Percentiles rank a stretch among this genome's conserved stretches.
These are phyloP conservation scores for Pichia sp. DNA, from an alignment of 1,139 yeast species.

Conservation along the genomic window DNA sequence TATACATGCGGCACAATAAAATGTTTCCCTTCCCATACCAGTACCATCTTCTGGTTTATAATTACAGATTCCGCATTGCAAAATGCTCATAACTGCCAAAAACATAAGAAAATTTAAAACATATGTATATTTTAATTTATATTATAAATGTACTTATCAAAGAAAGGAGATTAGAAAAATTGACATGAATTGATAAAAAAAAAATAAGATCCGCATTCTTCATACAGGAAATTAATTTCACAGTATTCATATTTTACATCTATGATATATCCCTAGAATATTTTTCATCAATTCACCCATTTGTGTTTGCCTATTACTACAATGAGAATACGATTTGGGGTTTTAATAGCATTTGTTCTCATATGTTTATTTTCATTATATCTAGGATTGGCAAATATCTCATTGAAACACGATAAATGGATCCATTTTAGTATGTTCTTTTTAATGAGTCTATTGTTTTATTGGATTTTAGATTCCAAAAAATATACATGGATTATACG, in stretches of 20 bases:
- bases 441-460: conserved; percentile 25
- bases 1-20: conserved; percentile 24
- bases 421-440: conserved; percentile 28
- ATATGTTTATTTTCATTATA: conserved; percentile 20
- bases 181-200: too few relatives aligned
- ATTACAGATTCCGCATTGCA: conserved; percentile 20
- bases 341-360: conserved; percentile 5
- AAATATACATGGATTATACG: conserved; percentile 16
- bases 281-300: too few relatives aligned
- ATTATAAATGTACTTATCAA: too few relatives aligned
- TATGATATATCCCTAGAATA: too few relatives aligned
- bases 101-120: too few relatives aligned
- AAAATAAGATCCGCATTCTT: conserved; percentile 1
- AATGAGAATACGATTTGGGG: conserved; percentile 7
- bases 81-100: too few relatives aligned
- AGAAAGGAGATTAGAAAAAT: too few relatives aligned
- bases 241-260: too few relatives aligned
- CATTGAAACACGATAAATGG: conserved; percentile 26
- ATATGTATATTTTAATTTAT: too few relatives aligned
- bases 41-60: background rate
- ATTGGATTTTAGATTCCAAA: conserved; percentile 25
- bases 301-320: too few relatives aligned
- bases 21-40: too few relatives aligned
- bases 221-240: too few relatives aligned
- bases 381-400: conserved; percentile 28